phyloP scores from a whole-genome alignment of 2,329 filamentous ascomycete species.

The Aspergillus calidoustus region DNA sequence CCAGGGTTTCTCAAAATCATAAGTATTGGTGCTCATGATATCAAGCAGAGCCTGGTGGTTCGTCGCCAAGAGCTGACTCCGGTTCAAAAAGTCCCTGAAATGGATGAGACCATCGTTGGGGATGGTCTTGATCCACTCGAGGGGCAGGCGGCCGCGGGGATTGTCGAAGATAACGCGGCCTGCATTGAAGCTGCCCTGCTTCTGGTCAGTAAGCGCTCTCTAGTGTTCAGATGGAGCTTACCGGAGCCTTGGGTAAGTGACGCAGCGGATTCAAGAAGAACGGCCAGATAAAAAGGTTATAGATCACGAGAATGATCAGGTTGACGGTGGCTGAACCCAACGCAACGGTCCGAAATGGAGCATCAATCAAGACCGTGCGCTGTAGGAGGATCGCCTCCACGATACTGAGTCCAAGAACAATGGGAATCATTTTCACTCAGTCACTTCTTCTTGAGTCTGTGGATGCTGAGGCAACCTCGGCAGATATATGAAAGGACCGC shows the following conservation, averaged over 20 bases:
- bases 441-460: not conserved
- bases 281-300: constrained; percentile 54
- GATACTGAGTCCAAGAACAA: constrained; percentile 25
- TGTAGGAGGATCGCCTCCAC: constrained; percentile 37
- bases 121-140: constrained; percentile 56
- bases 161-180: constrained; percentile 37
- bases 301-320: constrained; percentile 36
- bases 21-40: constrained; percentile 57
- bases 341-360: constrained; percentile 30
- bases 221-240: constrained; percentile 21
- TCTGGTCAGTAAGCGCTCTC: constrained; percentile 6
- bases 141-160: constrained; percentile 35
- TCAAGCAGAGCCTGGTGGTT: constrained; percentile 52
- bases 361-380: constrained; percentile 30
- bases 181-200: constrained; percentile 33
- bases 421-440: constrained; percentile 6
- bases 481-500: constrained; percentile 8
- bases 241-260: constrained; percentile 53
- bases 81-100: constrained; percentile 55
- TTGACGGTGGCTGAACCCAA: constrained; percentile 32
- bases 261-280: constrained; percentile 56
- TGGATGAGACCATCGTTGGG: constrained; percentile 61
- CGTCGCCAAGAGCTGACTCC: constrained; percentile 35
- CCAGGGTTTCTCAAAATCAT: constrained; percentile 59
- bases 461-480: constrained; percentile 19